These are phyloP conservation scores for Paratinospora sagittata DNA, from an alignment of 164 flowering plant genomes.

Conservation along the genomic window DNA sequence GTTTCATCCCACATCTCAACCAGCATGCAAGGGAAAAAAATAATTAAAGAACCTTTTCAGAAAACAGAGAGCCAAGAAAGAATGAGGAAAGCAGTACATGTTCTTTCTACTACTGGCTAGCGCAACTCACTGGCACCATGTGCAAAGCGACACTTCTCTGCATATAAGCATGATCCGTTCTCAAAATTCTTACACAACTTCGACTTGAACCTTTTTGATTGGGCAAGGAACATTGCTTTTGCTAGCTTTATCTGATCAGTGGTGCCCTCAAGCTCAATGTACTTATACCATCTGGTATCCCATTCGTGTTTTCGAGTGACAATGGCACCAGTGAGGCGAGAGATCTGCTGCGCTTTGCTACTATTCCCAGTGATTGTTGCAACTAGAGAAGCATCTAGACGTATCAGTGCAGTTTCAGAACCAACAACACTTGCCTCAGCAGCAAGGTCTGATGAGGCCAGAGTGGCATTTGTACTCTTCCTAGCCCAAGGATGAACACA, in stretches of 20 bases:
- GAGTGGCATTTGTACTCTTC: slow-evolving; percentile 42
- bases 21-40: too few relatives aligned
- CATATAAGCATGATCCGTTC: slow-evolving; percentile 73
- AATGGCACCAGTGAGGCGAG: slow-evolving; percentile 77
- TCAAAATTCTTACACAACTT: slow-evolving; percentile 65
- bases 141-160: slow-evolving; percentile 80
- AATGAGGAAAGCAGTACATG: too few relatives aligned
- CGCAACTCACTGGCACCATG: slow-evolving; percentile 72
- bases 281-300: slow-evolving; percentile 64
- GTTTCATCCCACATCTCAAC: too few relatives aligned
- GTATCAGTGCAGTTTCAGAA: slow-evolving; percentile 76
- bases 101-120: slow-evolving; percentile 27
- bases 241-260: slow-evolving; percentile 92
- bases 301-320: slow-evolving; percentile 77
- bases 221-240: slow-evolving; percentile 60
- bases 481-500: slow-evolving; percentile 33
- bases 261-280: slow-evolving; percentile 87
- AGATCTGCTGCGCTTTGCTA: slow-evolving; percentile 88
- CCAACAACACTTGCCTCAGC: slow-evolving; percentile 72
- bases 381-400: slow-evolving; percentile 83
- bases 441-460: slow-evolving; percentile 20
- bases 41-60: too few relatives aligned
- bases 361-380: slow-evolving; percentile 92
- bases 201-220: slow-evolving; percentile 54
- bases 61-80: too few relatives aligned